Percentiles rank a stretch among this genome's conserved stretches.
These are phyloP conservation scores for Aleurites moluccanus DNA, from an alignment of 441 rosid species.

Conservation along the genomic window DNA sequence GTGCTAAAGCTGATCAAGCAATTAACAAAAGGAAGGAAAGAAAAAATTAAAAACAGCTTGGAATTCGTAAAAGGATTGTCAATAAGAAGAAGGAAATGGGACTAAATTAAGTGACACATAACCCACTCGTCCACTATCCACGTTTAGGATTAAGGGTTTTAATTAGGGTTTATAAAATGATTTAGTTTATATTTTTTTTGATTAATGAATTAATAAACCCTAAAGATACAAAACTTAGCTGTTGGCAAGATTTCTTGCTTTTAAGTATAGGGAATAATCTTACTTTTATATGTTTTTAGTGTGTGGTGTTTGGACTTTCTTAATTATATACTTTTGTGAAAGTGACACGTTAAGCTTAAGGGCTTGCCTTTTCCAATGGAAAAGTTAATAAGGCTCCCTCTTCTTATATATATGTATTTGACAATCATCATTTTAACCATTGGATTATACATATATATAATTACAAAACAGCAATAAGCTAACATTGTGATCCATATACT, in stretches of 20 bases:
- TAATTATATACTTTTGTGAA: slow-evolving; percentile 30
- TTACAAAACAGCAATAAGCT: no score
- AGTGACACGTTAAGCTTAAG: slow-evolving; percentile 29
- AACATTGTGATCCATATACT: no score
- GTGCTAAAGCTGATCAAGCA: slow-evolving; percentile 43
- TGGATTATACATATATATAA: slow-evolving; percentile 9
- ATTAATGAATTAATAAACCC: slow-evolving; percentile 34
- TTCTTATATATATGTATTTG: slow-evolving; percentile 21
- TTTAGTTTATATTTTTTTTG: slow-evolving; percentile 24
- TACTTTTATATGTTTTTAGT: slow-evolving; percentile 24
- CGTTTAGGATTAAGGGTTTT: not conserved
- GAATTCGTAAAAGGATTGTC: slow-evolving; percentile 28
- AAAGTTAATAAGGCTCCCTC: not conserved
- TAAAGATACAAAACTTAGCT: slow-evolving; percentile 38
- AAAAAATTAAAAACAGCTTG: slow-evolving; percentile 32
- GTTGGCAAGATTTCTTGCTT: slow-evolving; percentile 42
- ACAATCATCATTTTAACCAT: slow-evolving; percentile 27
- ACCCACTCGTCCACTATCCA: slow-evolving; percentile 36
- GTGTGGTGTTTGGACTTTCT: not conserved
- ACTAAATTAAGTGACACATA: slow-evolving; percentile 18
- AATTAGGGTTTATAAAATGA: no score
- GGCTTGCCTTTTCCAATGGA: slow-evolving; percentile 29
- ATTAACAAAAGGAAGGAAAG: slow-evolving; percentile 7
- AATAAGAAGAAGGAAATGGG: slow-evolving; percentile 4
- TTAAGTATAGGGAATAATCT: slow-evolving; percentile 28